phyloP scores from a whole-genome alignment of 2,329 filamentous ascomycete species.

The Tolypocladium tropicale region DNA sequence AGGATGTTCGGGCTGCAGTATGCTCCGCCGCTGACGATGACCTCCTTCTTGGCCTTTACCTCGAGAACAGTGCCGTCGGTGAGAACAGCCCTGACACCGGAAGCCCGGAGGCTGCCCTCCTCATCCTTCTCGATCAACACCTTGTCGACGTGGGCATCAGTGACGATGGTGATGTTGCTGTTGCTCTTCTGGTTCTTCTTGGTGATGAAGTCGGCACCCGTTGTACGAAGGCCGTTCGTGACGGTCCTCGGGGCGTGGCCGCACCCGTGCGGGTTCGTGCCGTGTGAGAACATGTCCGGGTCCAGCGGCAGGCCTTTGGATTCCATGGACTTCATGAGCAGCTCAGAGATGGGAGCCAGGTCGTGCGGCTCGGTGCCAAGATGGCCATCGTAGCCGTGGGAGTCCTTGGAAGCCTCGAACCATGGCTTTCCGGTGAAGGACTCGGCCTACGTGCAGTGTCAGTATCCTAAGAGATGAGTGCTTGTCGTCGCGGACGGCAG shows the following conservation, averaged over 20 bases:
- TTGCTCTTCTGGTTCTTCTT: slow-evolving; percentile 28
- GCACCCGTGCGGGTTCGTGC: slow-evolving; percentile 40
- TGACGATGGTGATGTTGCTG: slow-evolving; percentile 36
- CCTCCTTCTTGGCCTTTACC: slow-evolving; percentile 21
- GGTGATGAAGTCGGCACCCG: slow-evolving; percentile 40
- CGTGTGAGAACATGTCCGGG: slow-evolving; percentile 47
- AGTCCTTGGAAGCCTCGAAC: slow-evolving; percentile 37
- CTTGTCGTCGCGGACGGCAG: not conserved
- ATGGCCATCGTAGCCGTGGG: slow-evolving; percentile 41
- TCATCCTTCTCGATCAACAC: slow-evolving; percentile 31
- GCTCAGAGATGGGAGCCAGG: slow-evolving; percentile 45
- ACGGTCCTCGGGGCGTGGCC: slow-evolving; percentile 44
- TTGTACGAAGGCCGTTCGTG: slow-evolving; percentile 39
- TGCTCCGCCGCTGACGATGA: slow-evolving; percentile 33
- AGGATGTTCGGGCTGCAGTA: slow-evolving; percentile 42
- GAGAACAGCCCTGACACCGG: slow-evolving; percentile 29
- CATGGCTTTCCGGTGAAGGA: slow-evolving; percentile 47
- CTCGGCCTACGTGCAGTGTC: slow-evolving; percentile 28
- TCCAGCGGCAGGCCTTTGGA: slow-evolving; percentile 43
- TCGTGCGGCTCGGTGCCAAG: slow-evolving; percentile 48
- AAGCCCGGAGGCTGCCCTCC: slow-evolving; percentile 28
- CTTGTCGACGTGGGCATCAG: slow-evolving; percentile 40
- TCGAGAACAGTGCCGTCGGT: slow-evolving; percentile 8
- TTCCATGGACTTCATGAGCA: slow-evolving; percentile 42
- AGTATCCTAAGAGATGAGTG: not conserved